Conservation (phyloP, 345 rosid genomes). For the Cardamine chenopodiifolia region DNA sequence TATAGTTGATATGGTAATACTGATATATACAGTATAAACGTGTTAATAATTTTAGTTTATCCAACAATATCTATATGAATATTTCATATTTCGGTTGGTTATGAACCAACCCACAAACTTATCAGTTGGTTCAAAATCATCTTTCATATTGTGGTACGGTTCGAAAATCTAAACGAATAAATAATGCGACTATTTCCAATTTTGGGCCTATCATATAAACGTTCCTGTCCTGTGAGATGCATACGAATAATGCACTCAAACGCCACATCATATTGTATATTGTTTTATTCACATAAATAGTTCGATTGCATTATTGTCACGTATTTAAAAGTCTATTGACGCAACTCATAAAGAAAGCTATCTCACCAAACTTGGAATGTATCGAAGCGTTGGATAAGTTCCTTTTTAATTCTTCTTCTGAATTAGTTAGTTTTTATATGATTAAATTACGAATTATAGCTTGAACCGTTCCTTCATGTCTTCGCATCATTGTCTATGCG, state of each 20-base stretch:
- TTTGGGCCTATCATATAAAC: neutral
- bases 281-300: conserved; percentile 29
- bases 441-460: neutral
- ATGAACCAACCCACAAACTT: neutral
- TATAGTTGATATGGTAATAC: too few relatives aligned
- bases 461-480: conserved; percentile 18
- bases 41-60: too few relatives aligned
- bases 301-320: conserved; percentile 36
- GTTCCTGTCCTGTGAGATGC: neutral
- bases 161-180: neutral
- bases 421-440: neutral
- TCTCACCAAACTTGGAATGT: conserved; percentile 31
- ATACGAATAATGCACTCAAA: conserved; percentile 1
- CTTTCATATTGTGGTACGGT: neutral
- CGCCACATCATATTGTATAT: conserved; percentile 2
- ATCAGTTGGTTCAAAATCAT: neutral
- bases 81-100: too few relatives aligned
- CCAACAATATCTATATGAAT: too few relatives aligned
- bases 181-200: neutral
- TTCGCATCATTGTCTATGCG: conserved; percentile 26
- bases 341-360: conserved; percentile 35
- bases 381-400: conserved; percentile 19
- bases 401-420: neutral
- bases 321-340: conserved; percentile 30
- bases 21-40: too few relatives aligned